Evolutionary conservation across 768 basidiomycete species (phyloP).

Genomic region (Melanogaster broomeanus): DNA sequence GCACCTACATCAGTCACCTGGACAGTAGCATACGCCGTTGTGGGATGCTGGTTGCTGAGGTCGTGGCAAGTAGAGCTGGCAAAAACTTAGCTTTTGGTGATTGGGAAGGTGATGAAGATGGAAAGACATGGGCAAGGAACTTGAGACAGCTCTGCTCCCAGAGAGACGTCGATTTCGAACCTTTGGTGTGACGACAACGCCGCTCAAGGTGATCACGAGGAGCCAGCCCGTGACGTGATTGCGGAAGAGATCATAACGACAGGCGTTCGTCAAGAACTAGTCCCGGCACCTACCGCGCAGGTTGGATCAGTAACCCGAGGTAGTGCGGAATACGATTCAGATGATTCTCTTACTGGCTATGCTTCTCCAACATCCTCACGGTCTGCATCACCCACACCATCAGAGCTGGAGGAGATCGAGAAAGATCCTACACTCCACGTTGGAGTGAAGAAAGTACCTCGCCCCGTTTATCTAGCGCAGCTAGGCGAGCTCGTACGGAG

Average conservation of each 20-base stretch:
- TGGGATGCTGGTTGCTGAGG: constrained; percentile 92
- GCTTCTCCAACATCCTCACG: constrained; percentile 65
- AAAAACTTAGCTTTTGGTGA: constrained; percentile 76
- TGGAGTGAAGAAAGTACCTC: constrained; percentile 65
- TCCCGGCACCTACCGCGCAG: not conserved
- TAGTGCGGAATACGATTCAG: constrained; percentile 62
- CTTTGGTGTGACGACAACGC: constrained; percentile 19
- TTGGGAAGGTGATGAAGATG: constrained; percentile 79
- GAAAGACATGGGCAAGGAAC: constrained; percentile 61
- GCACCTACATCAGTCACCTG: constrained; percentile 75
- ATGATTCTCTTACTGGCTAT: constrained; percentile 82
- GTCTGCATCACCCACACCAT: constrained; percentile 77
- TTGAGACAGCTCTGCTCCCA: constrained; percentile 54
- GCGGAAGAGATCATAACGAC: constrained; percentile 7
- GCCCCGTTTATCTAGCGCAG: constrained; percentile 90
- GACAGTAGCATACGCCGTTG: constrained; percentile 78
- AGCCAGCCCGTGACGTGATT: constrained; percentile 12
- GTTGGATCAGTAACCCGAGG: constrained; percentile 20
- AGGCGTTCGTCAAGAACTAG: not conserved
- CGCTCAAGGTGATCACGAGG: constrained; percentile 5
- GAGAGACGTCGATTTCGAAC: constrained; percentile 53
- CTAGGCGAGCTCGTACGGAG: constrained; percentile 75
- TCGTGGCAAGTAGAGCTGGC: constrained; percentile 60
- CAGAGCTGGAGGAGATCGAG: constrained; percentile 81
- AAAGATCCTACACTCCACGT: constrained; percentile 81